Base-by-base conservation (phyloP, 192 early-diverging fungal species). In the Thoreauomyces humboldtii region DNA sequence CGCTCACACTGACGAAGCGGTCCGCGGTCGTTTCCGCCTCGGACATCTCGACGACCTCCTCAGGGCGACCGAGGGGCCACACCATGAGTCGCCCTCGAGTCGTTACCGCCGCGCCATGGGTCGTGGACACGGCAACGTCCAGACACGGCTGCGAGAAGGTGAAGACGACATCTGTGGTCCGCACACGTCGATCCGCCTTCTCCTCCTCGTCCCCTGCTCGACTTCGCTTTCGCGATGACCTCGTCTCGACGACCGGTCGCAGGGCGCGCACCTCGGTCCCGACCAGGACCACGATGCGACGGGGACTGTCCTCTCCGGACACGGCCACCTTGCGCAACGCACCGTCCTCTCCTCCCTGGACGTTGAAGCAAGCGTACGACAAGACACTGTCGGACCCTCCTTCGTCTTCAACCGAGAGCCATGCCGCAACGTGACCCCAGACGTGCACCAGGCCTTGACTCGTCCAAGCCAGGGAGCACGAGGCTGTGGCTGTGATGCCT, bases 391-490 rank as follows among this genome's bases (percentile, higher is more conserved):
- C n/a, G n/a, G n/a, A n/a, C n/a, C n/a, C n/a, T n/a, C n/a, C n/a
- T n/a, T n/a, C n/a, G n/a, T n/a, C n/a, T n/a, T n/a, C n/a, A n/a
- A n/a, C n/a, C n/a, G n/a, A n/a, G n/a, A n/a, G n/a, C n/a, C n/a
- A n/a, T n/a, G n/a, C n/a, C n/a, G n/a, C n/a, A n/a, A n/a, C n/a
- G n/a, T n/a, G n/a, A n/a, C n/a, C n/a, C n/a, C 4, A 61, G 2
- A 65, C 27, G 53, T 65, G 37, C 14, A 65, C 33, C 41, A 12
- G 12, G 11, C 42, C 15, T 19, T 41, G 24, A 12, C 35, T 19
- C 5, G 63, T 29, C 63, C 51, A 65, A 2, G 63, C 63, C 5
- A 63, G 7, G 2, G 64, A 58, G n/a, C 35, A 35, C 5, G 65
- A 59, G 29, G 27, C 59, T 0, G 65, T 68, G 1, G 65, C 65